phyloP scores from a whole-genome alignment of 108 stramenopile genomes.

The Skeletonema menzelii region DNA sequence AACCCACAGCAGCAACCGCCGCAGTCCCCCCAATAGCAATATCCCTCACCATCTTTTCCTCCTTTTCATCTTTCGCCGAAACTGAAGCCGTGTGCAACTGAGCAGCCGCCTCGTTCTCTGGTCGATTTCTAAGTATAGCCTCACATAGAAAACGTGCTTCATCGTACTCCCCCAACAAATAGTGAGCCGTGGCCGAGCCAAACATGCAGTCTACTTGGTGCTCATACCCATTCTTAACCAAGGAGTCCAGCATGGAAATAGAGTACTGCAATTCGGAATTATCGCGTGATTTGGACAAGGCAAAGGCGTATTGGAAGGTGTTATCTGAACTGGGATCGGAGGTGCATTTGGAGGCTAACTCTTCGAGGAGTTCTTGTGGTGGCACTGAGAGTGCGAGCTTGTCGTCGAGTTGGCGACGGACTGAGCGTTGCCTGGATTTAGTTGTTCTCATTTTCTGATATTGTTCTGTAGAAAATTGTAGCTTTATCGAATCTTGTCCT shows the following conservation, averaged over 20 bases:
- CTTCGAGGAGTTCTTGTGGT: conserved; percentile 69
- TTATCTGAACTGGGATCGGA: conserved; percentile 61
- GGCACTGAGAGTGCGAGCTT: conserved; percentile 69
- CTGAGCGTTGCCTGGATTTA: too few species aligned
- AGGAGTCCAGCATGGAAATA: conserved; percentile 74
- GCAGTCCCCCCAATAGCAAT: conserved; percentile 72
- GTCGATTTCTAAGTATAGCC: conserved; percentile 70
- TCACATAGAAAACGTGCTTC: conserved; percentile 68
- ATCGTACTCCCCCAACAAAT: conserved; percentile 73
- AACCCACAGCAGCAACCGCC: conserved; percentile 73
- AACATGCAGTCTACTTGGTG: conserved; percentile 89
- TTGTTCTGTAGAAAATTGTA: too few species aligned
- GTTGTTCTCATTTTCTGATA: too few species aligned
- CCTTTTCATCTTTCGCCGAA: conserved; percentile 65
- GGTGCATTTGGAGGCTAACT: conserved; percentile 70
- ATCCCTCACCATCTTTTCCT: conserved; percentile 61
- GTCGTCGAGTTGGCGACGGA: conserved; percentile 47
- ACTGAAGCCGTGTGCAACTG: conserved; percentile 81
- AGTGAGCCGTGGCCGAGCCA: conserved; percentile 75
- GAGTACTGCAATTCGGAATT: conserved; percentile 69
- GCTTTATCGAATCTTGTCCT: too few species aligned
- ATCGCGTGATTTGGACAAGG: conserved; percentile 65
- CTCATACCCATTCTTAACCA: conserved; percentile 76
- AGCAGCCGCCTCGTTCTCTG: conserved; percentile 64
- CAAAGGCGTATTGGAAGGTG: conserved; percentile 89